Evolutionary conservation across 2,329 filamentous ascomycete species (phyloP).

Genomic region (Colletotrichum liriopes): DNA sequence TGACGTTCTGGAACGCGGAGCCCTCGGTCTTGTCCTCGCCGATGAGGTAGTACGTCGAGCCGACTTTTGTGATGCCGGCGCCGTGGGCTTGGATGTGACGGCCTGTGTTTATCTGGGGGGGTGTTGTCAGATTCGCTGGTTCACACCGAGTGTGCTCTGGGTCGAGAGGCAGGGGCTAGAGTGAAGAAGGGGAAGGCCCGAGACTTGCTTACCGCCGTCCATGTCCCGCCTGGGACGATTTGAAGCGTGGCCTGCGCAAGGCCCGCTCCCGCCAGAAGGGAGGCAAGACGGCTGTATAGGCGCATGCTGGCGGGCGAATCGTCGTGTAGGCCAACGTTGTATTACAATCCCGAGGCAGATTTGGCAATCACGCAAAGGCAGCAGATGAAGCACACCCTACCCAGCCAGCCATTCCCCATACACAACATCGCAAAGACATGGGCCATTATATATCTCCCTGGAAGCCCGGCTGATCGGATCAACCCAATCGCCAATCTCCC

Average conservation of each 20-base stretch:
- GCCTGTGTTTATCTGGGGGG: slow-evolving; percentile 58
- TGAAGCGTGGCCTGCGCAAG: slow-evolving; percentile 49
- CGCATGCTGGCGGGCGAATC: slow-evolving; percentile 22
- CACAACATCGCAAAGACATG: background rate
- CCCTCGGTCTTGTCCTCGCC: slow-evolving; percentile 80
- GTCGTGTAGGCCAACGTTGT: background rate
- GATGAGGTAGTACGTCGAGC: slow-evolving; percentile 75
- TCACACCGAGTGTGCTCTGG: background rate
- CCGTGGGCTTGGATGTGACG: slow-evolving; percentile 78
- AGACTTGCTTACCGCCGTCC: slow-evolving; percentile 57
- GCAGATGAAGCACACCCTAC: background rate
- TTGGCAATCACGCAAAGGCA: background rate
- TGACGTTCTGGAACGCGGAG: slow-evolving; percentile 74
- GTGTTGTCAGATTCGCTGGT: background rate
- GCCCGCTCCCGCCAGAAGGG: slow-evolving; percentile 24
- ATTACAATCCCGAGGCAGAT: background rate
- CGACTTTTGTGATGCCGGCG: slow-evolving; percentile 69
- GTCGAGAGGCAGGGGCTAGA: background rate
- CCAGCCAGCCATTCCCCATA: background rate
- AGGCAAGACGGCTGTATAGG: slow-evolving; percentile 21
- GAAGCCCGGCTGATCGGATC: background rate
- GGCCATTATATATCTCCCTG: background rate
- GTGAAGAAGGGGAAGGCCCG: background rate
- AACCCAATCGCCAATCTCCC: background rate
- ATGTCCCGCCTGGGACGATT: slow-evolving; percentile 61